Evolutionary conservation across 257 asterid species (phyloP).

Genomic region (Leonotis leonurus): DNA sequence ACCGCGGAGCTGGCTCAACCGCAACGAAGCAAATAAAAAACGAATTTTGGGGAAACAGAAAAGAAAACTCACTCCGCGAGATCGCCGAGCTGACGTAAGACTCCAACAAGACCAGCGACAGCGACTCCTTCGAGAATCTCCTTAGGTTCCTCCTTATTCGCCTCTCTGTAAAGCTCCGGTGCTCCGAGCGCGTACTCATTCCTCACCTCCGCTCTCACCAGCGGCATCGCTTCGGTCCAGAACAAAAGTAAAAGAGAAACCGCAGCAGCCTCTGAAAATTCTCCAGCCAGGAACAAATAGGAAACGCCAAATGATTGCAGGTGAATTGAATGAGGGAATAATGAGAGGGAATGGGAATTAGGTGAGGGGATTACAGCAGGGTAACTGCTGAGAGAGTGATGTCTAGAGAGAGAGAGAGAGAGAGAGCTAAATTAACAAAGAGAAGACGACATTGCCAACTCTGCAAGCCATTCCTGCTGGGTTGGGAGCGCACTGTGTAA

Average conservation of each 20-base stretch:
- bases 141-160: conserved; percentile 71
- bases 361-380: conserved; percentile 44
- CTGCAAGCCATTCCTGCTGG: conserved; percentile 63
- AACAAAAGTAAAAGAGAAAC: background rate
- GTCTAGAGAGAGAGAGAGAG: conserved; percentile 11
- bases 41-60: background rate
- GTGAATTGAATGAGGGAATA: conserved; percentile 27
- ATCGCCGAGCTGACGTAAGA: conserved; percentile 94
- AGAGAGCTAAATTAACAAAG: conserved; percentile 13
- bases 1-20: background rate
- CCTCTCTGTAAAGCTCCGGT: conserved; percentile 56
- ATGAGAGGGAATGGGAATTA: conserved; percentile 25
- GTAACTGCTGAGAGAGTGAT: conserved; percentile 37
- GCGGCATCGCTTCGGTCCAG: conserved; percentile 55
- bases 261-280: conserved; percentile 8
- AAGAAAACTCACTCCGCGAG: conserved; percentile 58
- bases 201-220: conserved; percentile 66
- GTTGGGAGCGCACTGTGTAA: conserved; percentile 14
- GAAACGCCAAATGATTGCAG: conserved; percentile 24
- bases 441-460: conserved; percentile 62
- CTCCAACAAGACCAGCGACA: conserved; percentile 82
- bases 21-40: background rate
- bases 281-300: conserved; percentile 15
- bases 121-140: conserved; percentile 72
- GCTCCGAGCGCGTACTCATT: conserved; percentile 77